A percentile compares a stretch with the other conserved stretches of the same genome.
phyloP scores from a whole-genome alignment of 2,329 filamentous ascomycete species.

The Ceratocystis colombiana region DNA sequence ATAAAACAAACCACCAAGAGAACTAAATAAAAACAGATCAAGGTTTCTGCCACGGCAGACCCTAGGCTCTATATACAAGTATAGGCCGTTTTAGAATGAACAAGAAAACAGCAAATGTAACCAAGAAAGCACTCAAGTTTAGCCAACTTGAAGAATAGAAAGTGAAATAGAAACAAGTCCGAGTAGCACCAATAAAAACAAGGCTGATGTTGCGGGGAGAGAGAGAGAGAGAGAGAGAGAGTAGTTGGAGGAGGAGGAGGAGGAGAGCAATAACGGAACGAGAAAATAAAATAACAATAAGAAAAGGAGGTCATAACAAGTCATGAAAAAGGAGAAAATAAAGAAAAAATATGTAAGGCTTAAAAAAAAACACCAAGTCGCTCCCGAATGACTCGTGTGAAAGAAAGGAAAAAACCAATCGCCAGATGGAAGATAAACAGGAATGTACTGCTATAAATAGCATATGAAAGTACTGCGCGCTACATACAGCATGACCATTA shows the following conservation, averaged over 20 bases:
- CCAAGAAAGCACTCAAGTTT: not conserved
- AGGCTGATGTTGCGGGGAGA: not conserved
- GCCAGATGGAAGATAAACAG: not conserved
- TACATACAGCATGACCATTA: not conserved
- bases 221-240: not conserved
- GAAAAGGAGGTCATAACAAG: not conserved
- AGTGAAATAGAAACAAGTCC: not conserved
- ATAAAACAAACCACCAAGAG: not conserved
- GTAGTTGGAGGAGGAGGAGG: not conserved
- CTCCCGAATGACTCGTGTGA: not conserved
- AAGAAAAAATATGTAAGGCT: not conserved
- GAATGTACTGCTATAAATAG: slow-evolving; percentile 10
- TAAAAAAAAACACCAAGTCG: slow-evolving; percentile 8
- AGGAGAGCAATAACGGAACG: not conserved
- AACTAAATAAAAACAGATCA: slow-evolving; percentile 6
- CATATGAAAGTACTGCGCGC: not conserved
- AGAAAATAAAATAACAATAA: not conserved
- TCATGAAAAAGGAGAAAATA: not conserved
- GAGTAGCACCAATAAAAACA: not conserved
- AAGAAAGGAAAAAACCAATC: not conserved
- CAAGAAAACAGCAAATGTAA: slow-evolving; percentile 1
- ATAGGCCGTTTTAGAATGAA: slow-evolving; percentile 12
- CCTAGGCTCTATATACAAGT: slow-evolving; percentile 9
- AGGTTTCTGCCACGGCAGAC: not conserved
- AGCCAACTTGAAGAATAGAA: not conserved